Percentiles rank a stretch among this genome's conserved stretches.
Conservation (phyloP, 768 basidiomycete genomes). For the Xerocomellus dryophilus region DNA sequence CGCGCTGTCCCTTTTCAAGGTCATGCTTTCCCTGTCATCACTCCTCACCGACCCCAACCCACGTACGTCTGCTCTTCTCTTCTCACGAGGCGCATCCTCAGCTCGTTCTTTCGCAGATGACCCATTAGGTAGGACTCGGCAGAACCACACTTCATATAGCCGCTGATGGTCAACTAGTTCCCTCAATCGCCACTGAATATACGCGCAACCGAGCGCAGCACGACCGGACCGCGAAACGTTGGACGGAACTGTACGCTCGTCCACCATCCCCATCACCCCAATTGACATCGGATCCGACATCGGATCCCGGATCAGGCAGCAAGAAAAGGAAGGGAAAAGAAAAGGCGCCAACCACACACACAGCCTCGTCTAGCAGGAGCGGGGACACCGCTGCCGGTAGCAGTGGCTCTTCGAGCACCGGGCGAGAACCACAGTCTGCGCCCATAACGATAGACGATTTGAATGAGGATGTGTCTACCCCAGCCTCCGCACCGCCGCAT, state of each 20-base stretch:
- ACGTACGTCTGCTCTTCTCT: constrained; percentile 45
- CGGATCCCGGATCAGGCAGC: background rate
- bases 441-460: constrained; percentile 34
- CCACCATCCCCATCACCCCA: constrained; percentile 35
- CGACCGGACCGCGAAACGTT: constrained; percentile 73
- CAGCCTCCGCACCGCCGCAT: background rate
- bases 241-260: constrained; percentile 72
- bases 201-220: constrained; percentile 62
- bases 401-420: constrained; percentile 14
- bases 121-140: constrained; percentile 52
- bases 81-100: constrained; percentile 2
- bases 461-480: constrained; percentile 24
- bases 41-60: constrained; percentile 94
- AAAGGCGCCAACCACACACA: constrained; percentile 16
- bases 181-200: constrained; percentile 70
- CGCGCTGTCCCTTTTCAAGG: constrained; percentile 89
- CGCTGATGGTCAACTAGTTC: constrained; percentile 42
- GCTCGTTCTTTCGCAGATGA: constrained; percentile 46
- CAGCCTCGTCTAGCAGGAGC: constrained; percentile 5
- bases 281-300: constrained; percentile 11
- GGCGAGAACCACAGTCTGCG: constrained; percentile 14
- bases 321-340: constrained; percentile 39
- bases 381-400: constrained; percentile 1
- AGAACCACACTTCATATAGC: background rate
- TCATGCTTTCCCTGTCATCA: constrained; percentile 89